phyloP scores from a whole-genome alignment of 441 rosid species.

The Isatis lusitanica region DNA sequence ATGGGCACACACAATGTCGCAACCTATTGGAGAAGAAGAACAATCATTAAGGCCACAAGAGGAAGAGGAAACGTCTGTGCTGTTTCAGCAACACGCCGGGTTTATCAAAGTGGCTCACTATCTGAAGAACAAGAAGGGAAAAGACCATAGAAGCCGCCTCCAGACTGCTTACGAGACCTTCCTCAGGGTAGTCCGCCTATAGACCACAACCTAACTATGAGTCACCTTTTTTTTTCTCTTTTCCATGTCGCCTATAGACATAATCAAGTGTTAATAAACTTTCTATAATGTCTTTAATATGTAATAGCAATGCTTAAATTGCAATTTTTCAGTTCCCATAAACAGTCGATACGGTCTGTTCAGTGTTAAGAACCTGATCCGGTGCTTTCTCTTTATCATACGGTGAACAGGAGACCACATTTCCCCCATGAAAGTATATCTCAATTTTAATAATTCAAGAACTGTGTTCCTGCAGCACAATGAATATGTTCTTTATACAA shows the following conservation, averaged over 20 bases:
- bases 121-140: slow-evolving; percentile 48
- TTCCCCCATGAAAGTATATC: neutral
- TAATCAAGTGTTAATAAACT: slow-evolving; percentile 17
- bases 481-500: neutral
- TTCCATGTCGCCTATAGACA: neutral
- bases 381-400: neutral
- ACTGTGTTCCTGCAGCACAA: neutral
- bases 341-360: neutral
- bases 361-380: neutral
- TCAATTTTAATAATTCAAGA: neutral
- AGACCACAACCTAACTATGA: slow-evolving; percentile 6
- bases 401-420: neutral
- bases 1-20: slow-evolving; percentile 61
- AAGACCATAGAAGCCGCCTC: slow-evolving; percentile 41
- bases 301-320: neutral
- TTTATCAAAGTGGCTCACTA: slow-evolving; percentile 56
- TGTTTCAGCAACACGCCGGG: slow-evolving; percentile 49
- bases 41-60: slow-evolving; percentile 28
- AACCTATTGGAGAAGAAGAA: slow-evolving; percentile 34
- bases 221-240: neutral
- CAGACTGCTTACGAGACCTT: slow-evolving; percentile 48
- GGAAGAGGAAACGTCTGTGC: slow-evolving; percentile 33
- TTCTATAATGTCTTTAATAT: neutral
- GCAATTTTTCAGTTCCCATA: neutral
- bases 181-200: slow-evolving; percentile 42